Evolutionary conservation across 140 eudicot species (phyloP), one percentile per base, ranked within the genome.

Genomic region (Ambrosia hybrid): DNA sequence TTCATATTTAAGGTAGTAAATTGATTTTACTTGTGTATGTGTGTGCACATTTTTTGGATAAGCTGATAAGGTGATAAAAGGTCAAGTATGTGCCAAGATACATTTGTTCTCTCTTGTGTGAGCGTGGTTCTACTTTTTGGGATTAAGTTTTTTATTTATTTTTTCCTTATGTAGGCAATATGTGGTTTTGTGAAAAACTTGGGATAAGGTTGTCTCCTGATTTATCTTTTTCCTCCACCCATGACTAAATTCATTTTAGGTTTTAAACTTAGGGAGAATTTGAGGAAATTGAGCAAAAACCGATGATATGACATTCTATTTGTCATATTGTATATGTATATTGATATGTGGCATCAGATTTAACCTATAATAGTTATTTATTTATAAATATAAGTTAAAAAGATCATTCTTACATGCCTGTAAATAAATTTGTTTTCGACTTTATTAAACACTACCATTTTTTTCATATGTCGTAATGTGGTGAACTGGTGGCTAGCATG

Each of bases 161-260:
- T 30, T 30, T 30, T 30, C 34, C 36, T 16, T 34, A 4, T 53
- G 57, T 43, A 74, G 11, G 56, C 37, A n/a, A 21, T 65, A 45
- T 30, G 34, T 30, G 34, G 34, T 30, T 30, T 30, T 30, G 34
- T 30, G 21, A 41, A 56, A 37, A 66, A 15, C 59, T 4, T 75
- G 39, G 48, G 79, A 75, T 75, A 56, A 33, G 71, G 74, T 67
- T 67, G n/a, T 67, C 63, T 68, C 60, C 46, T 66, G 26, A 65
- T 41, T 17, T 58, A 26, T 65, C 58, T 12, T 52, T 16, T 65
- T 38, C 60, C 26, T 58, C 11, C 5, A 46, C 8, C 61, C 1
- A 33, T 12, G 16, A 49, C 63, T 73, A 37, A 13, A 57, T 57
- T 49, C 14, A 49, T 61, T 49, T 13, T 60, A 73, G 34, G 13